Base-by-base conservation (phyloP, 371 early-diverging fungal species). In the Mortierella sp. region DNA sequence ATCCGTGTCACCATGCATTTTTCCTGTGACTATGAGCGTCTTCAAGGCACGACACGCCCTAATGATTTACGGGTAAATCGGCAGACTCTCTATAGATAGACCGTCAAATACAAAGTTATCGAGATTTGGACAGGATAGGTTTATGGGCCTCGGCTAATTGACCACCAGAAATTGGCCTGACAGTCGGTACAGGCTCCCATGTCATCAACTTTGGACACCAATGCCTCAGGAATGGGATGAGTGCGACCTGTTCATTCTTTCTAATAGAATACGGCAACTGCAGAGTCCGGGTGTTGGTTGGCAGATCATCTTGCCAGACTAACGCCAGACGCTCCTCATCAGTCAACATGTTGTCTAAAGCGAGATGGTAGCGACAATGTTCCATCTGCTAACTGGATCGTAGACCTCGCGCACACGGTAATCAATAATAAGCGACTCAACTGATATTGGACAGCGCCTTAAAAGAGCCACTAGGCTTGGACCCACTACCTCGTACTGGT, bases 191-290 rank as follows among this genome's bases (percentile, higher is more conserved):
- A 3, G 38, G 5, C 6, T 28, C 47, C 66, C n/a, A 66, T 7
- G 58, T 58, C 19, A 19, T 58, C 47, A 66, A 33, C 16, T 66
- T 43, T 22, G 58, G 66, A 8, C 66, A 66, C 1, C 66, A 58
- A 5, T n/a, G 32, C 45, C 47, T 38, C 5, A 66, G 11, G 47
- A 66, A 66, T 6, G 66, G 66, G n/a, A 66, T 45, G 7, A 66
- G 19, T 9, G 58, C 58, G 28, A 28, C 5, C n/a, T 43, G 13
- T n/a, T 66, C 66, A 38, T 45, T 41, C 1, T 3, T 16, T 32
- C 33, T 48, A 1, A 58, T 1, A 1, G 28, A 36, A 2, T n/a
- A 1, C n/a, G 66, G 66, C 38, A 66, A 13, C 21, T 28, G 43
- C 1, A 66, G 19, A 4, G 43, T 55, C 24, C n/a, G 57, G 58